Conservation (phyloP, 257 asterid genomes). For the Capsicum chinense region DNA sequence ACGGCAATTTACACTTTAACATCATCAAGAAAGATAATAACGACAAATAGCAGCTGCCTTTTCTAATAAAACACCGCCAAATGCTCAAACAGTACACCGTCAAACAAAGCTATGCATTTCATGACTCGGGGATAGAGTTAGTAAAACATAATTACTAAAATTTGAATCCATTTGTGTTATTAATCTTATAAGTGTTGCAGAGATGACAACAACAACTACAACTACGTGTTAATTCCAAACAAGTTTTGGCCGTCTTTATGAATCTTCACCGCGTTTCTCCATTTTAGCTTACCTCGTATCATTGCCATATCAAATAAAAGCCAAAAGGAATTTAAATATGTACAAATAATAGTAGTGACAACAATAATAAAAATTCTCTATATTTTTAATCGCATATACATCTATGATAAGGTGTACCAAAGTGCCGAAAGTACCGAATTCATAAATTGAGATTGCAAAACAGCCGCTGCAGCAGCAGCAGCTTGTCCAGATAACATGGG, state of each 20-base stretch:
- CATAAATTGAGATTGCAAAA: conserved; percentile 72
- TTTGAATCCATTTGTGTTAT: not conserved
- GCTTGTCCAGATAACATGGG: conserved; percentile 82
- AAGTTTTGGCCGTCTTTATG: not conserved
- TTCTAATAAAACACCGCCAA: not conserved
- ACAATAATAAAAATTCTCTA: not conserved
- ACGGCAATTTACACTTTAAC: not conserved
- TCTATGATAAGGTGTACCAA: not conserved
- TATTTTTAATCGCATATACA: not conserved
- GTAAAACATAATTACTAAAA: not conserved
- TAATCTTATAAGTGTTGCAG: not conserved
- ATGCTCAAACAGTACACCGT: not conserved
- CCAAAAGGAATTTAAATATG: not conserved
- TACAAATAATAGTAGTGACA: not conserved
- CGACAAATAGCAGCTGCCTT: not conserved
- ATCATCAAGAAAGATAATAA: conserved; percentile 16
- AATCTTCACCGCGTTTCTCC: conserved; percentile 9
- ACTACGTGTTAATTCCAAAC: not conserved
- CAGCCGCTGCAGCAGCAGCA: conserved; percentile 49
- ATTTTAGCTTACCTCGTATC: not conserved
- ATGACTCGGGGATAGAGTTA: not conserved
- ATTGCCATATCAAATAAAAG: not conserved
- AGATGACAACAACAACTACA: not conserved
- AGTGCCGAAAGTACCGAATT: conserved; percentile 57
- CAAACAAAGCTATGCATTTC: conserved; percentile 19